Evolutionary conservation across 306 rosid genomes (phyloP).

Genomic region (Geum urbanum): DNA sequence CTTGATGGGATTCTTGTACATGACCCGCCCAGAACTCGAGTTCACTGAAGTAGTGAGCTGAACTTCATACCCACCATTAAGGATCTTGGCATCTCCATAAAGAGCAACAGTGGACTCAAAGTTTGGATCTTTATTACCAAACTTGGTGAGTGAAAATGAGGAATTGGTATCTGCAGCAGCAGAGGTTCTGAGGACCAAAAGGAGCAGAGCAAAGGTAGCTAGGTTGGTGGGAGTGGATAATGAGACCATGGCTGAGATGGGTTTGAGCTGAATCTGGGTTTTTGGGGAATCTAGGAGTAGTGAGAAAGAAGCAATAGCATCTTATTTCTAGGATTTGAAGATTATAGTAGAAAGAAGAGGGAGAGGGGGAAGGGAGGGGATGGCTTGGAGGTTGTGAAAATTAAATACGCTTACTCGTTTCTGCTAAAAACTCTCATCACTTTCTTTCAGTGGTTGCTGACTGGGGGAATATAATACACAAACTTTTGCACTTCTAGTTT

Average conservation of each 20-base stretch:
- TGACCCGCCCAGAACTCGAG: constrained; percentile 48
- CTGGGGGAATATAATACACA: constrained; percentile 39
- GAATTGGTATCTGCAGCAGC: constrained; percentile 38
- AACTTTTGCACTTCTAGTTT: constrained; percentile 26
- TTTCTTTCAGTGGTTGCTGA: constrained; percentile 53
- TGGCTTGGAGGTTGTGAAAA: constrained; percentile 70
- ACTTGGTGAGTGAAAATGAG: constrained; percentile 56
- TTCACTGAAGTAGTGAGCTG: constrained; percentile 44
- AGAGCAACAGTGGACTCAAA: constrained; percentile 51
- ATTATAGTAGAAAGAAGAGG: constrained; percentile 35
- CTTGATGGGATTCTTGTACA: constrained; percentile 64
- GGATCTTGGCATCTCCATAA: constrained; percentile 61
- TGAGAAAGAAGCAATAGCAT: constrained; percentile 47
- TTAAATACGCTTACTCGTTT: constrained; percentile 52
- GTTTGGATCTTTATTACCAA: constrained; percentile 41
- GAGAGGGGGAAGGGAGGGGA: constrained; percentile 52
- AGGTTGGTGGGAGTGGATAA: constrained; percentile 37
- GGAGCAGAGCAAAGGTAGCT: constrained; percentile 30
- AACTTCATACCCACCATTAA: constrained; percentile 49
- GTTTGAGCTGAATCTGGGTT: constrained; percentile 43
- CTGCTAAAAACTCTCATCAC: constrained; percentile 38
- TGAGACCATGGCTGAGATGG: constrained; percentile 61
- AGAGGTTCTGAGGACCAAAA: constrained; percentile 45
- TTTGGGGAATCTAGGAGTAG: constrained; percentile 31
- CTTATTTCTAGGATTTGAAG: constrained; percentile 55